phyloP scores from a whole-genome alignment of 2,329 filamentous ascomycete genomes.

The Colletotrichum incanum region DNA sequence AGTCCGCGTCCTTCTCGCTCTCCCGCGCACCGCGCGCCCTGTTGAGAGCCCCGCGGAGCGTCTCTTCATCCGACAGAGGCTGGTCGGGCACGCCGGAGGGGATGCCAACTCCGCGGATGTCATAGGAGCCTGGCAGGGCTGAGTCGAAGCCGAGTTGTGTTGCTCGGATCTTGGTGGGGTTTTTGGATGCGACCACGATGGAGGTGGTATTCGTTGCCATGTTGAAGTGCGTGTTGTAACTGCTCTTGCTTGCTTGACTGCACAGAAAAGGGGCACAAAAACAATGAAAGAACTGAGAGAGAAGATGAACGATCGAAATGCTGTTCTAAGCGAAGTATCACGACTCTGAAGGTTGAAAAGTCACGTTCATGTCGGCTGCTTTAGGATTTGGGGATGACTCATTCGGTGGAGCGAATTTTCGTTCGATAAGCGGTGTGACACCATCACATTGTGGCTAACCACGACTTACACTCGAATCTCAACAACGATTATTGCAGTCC shows the following conservation, averaged over 20 bases:
- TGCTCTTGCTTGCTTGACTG: neutral
- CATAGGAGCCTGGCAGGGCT: constrained; percentile 41
- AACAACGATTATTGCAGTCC: too few species aligned
- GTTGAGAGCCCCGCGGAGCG: constrained; percentile 57
- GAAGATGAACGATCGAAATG: neutral
- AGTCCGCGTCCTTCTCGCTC: constrained; percentile 53
- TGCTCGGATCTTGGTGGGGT: constrained; percentile 58
- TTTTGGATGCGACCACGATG: constrained; percentile 55
- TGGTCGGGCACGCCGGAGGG: constrained; percentile 58
- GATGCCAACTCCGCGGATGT: constrained; percentile 51
- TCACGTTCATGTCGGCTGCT: neutral
- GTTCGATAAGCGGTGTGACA: neutral
- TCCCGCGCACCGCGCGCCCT: constrained; percentile 53
- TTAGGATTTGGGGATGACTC: neutral
- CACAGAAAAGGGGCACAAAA: neutral
- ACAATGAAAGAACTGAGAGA: neutral
- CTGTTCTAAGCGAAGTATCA: neutral
- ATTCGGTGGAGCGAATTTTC: neutral
- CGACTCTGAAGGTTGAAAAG: neutral
- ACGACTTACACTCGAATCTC: too few species aligned
- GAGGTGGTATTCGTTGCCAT: neutral
- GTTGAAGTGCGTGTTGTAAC: neutral
- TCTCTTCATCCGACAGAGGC: constrained; percentile 56
- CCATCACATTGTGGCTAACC: neutral
- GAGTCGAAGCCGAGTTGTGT: constrained; percentile 53